A percentile compares a stretch with the other conserved stretches of the same genome.
Conservation (phyloP, 306 rosid genomes). For the Canavalia ensiformis region DNA sequence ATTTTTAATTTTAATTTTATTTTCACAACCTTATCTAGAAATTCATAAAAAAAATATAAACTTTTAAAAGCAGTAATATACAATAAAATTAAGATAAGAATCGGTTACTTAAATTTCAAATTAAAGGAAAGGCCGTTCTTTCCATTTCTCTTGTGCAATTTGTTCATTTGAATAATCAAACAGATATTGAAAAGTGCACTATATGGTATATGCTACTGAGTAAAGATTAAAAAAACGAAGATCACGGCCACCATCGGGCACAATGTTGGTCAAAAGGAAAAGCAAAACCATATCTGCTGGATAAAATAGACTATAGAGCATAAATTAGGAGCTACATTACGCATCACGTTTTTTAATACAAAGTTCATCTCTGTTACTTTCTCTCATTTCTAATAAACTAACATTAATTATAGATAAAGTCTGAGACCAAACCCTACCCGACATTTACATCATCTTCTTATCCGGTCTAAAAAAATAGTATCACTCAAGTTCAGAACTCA, state of each 20-base stretch:
- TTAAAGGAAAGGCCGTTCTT: conserved; percentile 15
- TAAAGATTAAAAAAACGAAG: conserved; percentile 8
- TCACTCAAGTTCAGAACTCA: background rate
- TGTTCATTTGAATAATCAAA: conserved; percentile 20
- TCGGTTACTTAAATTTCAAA: background rate
- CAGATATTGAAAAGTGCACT: conserved; percentile 9
- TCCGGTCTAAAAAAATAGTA: conserved; percentile 28
- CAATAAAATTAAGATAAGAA: no score
- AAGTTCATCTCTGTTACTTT: conserved; percentile 23
- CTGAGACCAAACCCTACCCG: conserved; percentile 52
- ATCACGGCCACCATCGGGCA: conserved; percentile 44
- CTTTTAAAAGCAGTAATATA: no score
- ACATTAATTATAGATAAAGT: conserved; percentile 37
- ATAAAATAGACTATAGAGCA: conserved; percentile 41
- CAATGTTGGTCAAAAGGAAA: conserved; percentile 50
- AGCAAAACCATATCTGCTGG: conserved; percentile 53
- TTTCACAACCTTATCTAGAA: no score
- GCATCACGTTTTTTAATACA: conserved; percentile 45
- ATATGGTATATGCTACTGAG: background rate
- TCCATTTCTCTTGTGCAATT: conserved; percentile 8
- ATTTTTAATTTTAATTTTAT: no score
- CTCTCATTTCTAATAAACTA: conserved; percentile 37
- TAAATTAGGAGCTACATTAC: conserved; percentile 10
- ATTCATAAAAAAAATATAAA: no score
- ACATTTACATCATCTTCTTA: conserved; percentile 46